Evolutionary conservation across 306 rosid species (phyloP).

Genomic region (Vigna nakashimae): DNA sequence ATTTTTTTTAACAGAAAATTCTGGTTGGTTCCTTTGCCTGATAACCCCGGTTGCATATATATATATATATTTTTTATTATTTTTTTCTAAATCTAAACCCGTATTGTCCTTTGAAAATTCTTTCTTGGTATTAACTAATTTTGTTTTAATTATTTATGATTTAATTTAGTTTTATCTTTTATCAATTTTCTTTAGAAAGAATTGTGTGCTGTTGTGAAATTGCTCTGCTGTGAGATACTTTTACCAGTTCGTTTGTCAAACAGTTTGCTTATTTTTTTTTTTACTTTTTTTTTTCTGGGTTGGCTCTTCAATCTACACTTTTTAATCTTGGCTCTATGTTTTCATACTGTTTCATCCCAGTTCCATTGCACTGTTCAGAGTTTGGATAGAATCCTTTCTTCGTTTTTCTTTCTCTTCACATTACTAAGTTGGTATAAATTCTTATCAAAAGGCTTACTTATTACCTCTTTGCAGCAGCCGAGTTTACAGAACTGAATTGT

Average conservation of each 20-base stretch:
- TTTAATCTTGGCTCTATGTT: slow-evolving; percentile 8
- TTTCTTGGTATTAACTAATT: slow-evolving; percentile 7
- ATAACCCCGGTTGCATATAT: slow-evolving; percentile 25
- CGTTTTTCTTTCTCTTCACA: slow-evolving; percentile 15
- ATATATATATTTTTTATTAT: neutral
- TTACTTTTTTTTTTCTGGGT: neutral
- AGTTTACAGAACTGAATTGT: slow-evolving; percentile 47
- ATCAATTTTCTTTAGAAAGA: slow-evolving; percentile 10
- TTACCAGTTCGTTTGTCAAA: neutral
- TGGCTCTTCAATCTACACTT: neutral
- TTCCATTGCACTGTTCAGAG: slow-evolving; percentile 25
- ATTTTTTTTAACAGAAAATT: slow-evolving; percentile 13
- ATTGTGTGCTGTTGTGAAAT: neutral
- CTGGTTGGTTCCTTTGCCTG: slow-evolving; percentile 22
- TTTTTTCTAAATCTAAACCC: slow-evolving; percentile 29
- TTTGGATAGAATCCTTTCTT: slow-evolving; percentile 21
- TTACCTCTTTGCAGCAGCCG: slow-evolving; percentile 39
- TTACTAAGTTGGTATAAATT: slow-evolving; percentile 10
- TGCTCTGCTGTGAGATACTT: neutral
- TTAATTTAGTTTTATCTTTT: neutral
- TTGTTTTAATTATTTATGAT: slow-evolving; percentile 21
- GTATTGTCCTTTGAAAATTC: slow-evolving; percentile 27
- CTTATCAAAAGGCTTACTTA: slow-evolving; percentile 18
- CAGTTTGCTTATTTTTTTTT: neutral
- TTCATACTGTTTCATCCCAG: slow-evolving; percentile 14